A percentile compares a stretch with the other conserved stretches of the same genome.
phyloP scores from a whole-genome alignment of 768 basidiomycete species.

The Russula emetica region DNA sequence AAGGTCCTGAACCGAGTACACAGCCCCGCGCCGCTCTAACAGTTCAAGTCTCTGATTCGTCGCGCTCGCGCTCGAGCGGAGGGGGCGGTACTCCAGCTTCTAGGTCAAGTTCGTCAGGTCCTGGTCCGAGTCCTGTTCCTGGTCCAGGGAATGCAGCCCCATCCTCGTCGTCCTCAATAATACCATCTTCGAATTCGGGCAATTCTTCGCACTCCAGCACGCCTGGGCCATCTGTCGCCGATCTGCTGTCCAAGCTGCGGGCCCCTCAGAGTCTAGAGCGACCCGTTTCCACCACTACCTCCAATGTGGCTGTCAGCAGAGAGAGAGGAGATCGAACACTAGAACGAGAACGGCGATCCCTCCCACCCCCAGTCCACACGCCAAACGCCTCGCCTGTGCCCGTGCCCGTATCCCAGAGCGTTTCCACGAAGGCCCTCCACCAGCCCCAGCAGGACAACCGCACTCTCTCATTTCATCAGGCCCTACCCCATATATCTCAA shows the following conservation, averaged over 20 bases:
- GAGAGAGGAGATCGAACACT: background rate
- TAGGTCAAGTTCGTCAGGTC: background rate
- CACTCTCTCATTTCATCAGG: constrained; percentile 60
- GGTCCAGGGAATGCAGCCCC: background rate
- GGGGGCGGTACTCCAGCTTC: background rate
- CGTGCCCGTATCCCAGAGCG: background rate
- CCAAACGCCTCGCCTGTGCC: background rate
- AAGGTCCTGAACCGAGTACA: constrained; percentile 8
- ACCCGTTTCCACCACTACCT: background rate
- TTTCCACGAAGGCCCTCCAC: background rate
- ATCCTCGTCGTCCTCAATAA: background rate
- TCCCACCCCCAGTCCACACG: background rate
- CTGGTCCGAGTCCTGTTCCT: background rate
- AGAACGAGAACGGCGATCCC: background rate
- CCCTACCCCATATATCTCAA: constrained; percentile 59
- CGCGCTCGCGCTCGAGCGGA: background rate
- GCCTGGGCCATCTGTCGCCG: constrained; percentile 24
- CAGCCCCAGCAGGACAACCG: constrained; percentile 39
- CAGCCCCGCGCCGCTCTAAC: constrained; percentile 7
- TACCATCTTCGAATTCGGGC: constrained; percentile 9
- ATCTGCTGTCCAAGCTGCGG: constrained; percentile 25
- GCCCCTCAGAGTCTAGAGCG: constrained; percentile 6
- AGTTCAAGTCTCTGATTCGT: constrained; percentile 9
- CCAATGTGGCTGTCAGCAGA: background rate
- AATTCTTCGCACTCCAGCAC: constrained; percentile 15